Percentiles rank a stretch among this genome's conserved stretches.
Evolutionary conservation across 2,329 filamentous ascomycete genomes (phyloP).

Genomic region (Hansfordia pulvinata): DNA sequence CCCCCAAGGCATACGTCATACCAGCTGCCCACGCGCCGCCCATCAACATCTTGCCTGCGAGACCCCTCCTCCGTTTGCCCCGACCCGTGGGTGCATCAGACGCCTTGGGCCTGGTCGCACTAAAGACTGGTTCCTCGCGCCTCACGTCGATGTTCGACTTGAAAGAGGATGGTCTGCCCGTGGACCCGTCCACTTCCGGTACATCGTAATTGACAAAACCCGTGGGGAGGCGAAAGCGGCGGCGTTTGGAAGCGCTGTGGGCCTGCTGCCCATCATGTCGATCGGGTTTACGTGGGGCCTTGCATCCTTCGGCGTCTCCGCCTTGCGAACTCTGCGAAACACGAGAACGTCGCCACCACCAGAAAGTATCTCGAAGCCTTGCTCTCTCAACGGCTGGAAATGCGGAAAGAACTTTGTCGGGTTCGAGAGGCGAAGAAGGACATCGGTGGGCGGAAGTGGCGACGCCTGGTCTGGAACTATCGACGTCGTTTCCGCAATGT

Average conservation of each 20-base stretch:
- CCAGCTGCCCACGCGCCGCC: constrained; percentile 41
- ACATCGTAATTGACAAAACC: constrained; percentile 50
- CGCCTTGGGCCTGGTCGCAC: constrained; percentile 21
- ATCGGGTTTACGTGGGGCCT: constrained; percentile 38
- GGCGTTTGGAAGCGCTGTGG: constrained; percentile 25
- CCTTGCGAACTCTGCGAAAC: constrained; percentile 43
- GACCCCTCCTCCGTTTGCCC: constrained; percentile 13
- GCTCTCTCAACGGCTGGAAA: constrained; percentile 40
- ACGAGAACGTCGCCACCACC: constrained; percentile 50
- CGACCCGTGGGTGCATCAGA: constrained; percentile 11
- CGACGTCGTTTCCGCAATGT: constrained; percentile 46
- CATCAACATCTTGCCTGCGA: constrained; percentile 33
- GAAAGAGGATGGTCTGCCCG: constrained; percentile 21
- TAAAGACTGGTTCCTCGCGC: constrained; percentile 33
- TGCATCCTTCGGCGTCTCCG: constrained; percentile 8
- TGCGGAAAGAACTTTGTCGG: constrained; percentile 53
- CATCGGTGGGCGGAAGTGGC: constrained; percentile 43
- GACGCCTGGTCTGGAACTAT: constrained; percentile 31
- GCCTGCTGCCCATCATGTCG: constrained; percentile 35
- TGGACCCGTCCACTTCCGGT: constrained; percentile 16
- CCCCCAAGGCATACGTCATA: constrained; percentile 42
- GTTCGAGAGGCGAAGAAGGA: constrained; percentile 44
- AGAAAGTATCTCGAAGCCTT: constrained; percentile 55
- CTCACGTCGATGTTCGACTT: constrained; percentile 28
- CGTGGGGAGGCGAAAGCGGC: constrained; percentile 49